A percentile compares a stretch with the other conserved stretches of the same genome.
These are phyloP conservation scores for Quercus dentata DNA, from an alignment of 306 rosid species.

Conservation along the genomic window DNA sequence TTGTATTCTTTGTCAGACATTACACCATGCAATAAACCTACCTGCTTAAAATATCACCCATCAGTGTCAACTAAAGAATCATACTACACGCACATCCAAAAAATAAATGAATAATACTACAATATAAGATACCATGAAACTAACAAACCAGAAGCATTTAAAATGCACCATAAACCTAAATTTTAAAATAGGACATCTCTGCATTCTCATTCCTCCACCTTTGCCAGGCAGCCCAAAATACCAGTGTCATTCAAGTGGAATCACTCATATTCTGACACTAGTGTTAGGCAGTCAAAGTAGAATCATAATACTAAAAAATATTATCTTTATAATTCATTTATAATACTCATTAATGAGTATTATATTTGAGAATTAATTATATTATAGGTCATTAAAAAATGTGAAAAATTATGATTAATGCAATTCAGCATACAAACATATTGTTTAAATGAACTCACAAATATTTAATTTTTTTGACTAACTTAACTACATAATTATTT, in stretches of 20 bases:
- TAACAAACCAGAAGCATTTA: constrained; percentile 3
- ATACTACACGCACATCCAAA: background rate
- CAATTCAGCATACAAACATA: too few species aligned
- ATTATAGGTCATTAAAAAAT: too few species aligned
- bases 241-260: too few species aligned
- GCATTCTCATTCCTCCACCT: background rate
- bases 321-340: too few species aligned
- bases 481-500: too few species aligned
- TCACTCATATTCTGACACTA: background rate
- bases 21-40: constrained; percentile 72
- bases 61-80: constrained; percentile 16
- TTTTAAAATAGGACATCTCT: background rate
- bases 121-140: background rate
- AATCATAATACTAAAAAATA: too few species aligned
- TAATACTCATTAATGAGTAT: too few species aligned
- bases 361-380: too few species aligned
- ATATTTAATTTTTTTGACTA: too few species aligned
- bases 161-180: background rate
- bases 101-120: background rate
- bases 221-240: background rate
- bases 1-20: constrained; percentile 92
- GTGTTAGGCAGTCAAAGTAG: too few species aligned
- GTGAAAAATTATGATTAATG: too few species aligned
- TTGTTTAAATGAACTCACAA: too few species aligned
- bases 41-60: constrained; percentile 49